Evolutionary conservation across 163 green algal genomes (phyloP), one percentile per base, ranked within the genome.

Genomic region (Volvox carteri): DNA sequence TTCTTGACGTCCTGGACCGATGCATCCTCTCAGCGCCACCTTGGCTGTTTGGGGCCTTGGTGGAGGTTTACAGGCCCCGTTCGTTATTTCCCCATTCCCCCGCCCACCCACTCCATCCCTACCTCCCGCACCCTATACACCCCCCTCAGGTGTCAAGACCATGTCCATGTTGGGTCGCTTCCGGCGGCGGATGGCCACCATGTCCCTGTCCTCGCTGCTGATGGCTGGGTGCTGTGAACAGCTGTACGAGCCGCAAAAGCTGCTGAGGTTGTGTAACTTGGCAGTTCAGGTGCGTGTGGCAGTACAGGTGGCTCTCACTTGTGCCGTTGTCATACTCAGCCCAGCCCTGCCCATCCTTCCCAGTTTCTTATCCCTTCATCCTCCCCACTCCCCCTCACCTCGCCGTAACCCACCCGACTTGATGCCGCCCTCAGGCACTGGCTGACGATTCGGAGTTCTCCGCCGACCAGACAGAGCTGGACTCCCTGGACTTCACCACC

Each of bases 131-230:
- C 73, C n/a, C 72, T 25, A 6, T 28, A 5, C 74, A 30, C n/a
- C 5, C 7, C 6, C 30, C 72, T 92, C 74, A 92, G 95, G 95
- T 41, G 78, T 96, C 16, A 92, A 94, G n/a, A 91, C 93, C 25
- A 92, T 96, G 89, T 93, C 92, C n/a, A 91, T 93, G 58, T 48
- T 96, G 76, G 95, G 95, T 16, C 92, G 93, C 35, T 94, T 93
- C 72, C 90, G 94, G 39, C 90, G 95, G n/a, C 93, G 95, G 46
- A 92, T 95, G n/a, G 92, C 92, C 4, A 91, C 91, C 16, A 81
- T 93, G 12, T 68, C 92, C 11, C 70, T 96, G 7, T 92, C 70
- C 58, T 46, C 74, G 37, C 87, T 95, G 54, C 73, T 97, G 23
- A 46, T 48, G 6, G 76, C 84, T 30, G 73, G 70, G 2, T 56